Base-by-base conservation (phyloP, 192 early-diverging fungal species). In the Coemansia sp. region DNA sequence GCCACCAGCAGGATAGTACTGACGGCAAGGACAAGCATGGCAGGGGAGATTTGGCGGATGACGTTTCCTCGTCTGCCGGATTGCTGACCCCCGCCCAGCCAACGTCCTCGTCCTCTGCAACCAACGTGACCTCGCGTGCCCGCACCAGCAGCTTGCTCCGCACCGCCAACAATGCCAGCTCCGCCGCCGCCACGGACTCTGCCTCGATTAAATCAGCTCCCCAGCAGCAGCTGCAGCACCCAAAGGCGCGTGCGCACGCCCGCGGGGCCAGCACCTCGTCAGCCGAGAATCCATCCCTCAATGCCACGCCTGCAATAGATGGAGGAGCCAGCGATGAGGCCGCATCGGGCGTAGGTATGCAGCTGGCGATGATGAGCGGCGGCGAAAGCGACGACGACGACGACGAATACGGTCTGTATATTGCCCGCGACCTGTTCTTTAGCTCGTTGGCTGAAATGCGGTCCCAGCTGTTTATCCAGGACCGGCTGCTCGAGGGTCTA, bases 381-480 rank as follows among this genome's bases (percentile, higher is more conserved):
- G 62, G 74, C 59, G 68, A 69, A 27, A 59, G 62, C 42, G 21
- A 29, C 27, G 45, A 47, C n/a, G 42, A 45, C 15, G 45, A 47
- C 8, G 45, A 47, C 15, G 22, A 25, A 6, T 25, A 47, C 29
- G 19, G 19, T 10, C 61, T 70, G 30, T 67, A 66, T 41, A 41
- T 77, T 17, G 63, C 80, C 1, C 70, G 81, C 49, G 70, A 65
- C 31, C 59, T 80, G 25, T 75, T 76, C n/a, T 70, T 72, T 37
- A 48, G 61, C 3, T 70, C 64, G 22, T 55, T 82, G 6, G 72
- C 81, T 22, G 81, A 82, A 22, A 42, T 83, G 13, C 71, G 78
- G 32, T 69, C 82, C 10, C 85, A 87, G 60, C 58, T 84, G 21
- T 73, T 81, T 46, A 75, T 85, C 42, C 84, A 86, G 27, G 70